Evolutionary conservation across 148 eudicot species (phyloP).

Genomic region (Euryodendron excelsum): DNA sequence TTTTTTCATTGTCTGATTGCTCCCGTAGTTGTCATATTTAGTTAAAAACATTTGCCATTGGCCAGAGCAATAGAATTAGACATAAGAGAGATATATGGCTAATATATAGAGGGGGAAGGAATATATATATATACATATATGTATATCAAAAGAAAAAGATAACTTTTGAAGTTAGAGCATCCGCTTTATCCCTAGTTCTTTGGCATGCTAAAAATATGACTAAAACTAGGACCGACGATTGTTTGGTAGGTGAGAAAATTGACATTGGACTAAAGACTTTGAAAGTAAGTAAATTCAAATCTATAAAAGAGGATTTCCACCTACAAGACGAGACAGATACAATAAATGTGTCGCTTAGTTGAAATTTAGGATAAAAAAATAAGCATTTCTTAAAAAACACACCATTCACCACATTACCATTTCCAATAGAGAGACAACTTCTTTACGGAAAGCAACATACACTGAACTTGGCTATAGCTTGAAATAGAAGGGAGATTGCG

Average conservation of each 20-base stretch:
- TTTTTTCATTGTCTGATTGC: too few relatives aligned
- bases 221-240: neutral
- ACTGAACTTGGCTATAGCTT: slow-evolving; percentile 6
- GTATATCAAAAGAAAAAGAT: too few relatives aligned
- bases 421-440: neutral
- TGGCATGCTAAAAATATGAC: neutral
- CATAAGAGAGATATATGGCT: too few relatives aligned
- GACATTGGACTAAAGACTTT: neutral
- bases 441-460: slow-evolving; percentile 11
- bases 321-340: neutral
- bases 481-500: neutral
- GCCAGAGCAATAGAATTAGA: too few relatives aligned
- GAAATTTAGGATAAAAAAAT: neutral
- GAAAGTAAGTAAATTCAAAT: too few relatives aligned
- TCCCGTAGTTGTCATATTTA: too few relatives aligned
- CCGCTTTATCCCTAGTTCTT: neutral
- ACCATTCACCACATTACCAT: neutral
- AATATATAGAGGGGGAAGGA: too few relatives aligned
- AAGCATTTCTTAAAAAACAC: neutral
- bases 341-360: neutral
- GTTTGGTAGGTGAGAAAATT: neutral
- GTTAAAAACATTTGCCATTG: too few relatives aligned
- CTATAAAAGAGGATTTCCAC: neutral
- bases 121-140: too few relatives aligned
- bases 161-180: too few relatives aligned